phyloP scores from a whole-genome alignment of 495 filamentous ascomycete species.

The Lasiosphaeriaceae sp. region DNA sequence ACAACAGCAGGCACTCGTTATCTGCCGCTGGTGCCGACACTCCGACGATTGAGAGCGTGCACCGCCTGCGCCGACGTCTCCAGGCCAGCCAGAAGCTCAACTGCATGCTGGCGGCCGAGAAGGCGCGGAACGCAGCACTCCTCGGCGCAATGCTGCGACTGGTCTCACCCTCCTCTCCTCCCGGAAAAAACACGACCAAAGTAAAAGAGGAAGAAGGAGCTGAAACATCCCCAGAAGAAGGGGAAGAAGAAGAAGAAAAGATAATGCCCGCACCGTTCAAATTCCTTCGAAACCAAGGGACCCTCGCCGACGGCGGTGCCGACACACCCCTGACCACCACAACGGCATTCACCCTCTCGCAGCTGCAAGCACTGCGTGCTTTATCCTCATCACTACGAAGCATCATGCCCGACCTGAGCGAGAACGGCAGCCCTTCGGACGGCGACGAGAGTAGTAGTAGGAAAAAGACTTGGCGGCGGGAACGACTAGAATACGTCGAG shows the following conservation, averaged over 20 bases:
- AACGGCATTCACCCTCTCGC: constrained; percentile 72
- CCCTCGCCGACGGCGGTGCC: constrained; percentile 37
- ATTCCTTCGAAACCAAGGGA: constrained; percentile 46
- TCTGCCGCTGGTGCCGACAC: constrained; percentile 29
- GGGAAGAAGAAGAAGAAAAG: constrained; percentile 1
- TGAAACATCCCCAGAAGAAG: constrained; percentile 21
- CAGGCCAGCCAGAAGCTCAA: constrained; percentile 80
- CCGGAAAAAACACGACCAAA: background rate
- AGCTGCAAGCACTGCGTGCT: constrained; percentile 71
- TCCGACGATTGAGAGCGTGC: constrained; percentile 63
- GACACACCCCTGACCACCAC: constrained; percentile 63
- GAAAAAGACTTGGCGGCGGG: constrained; percentile 47
- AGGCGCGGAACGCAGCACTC: constrained; percentile 68
- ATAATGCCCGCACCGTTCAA: constrained; percentile 38
- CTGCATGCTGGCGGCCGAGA: constrained; percentile 66
- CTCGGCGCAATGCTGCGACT: constrained; percentile 63
- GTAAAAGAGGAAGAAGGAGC: constrained; percentile 28
- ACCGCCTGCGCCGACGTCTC: constrained; percentile 67
- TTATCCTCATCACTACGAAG: constrained; percentile 61
- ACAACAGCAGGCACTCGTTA: too few species aligned
- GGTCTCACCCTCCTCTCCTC: constrained; percentile 5
- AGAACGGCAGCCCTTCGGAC: constrained; percentile 20
- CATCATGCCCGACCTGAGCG: constrained; percentile 51
- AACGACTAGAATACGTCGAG: constrained; percentile 75
- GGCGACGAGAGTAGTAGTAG: constrained; percentile 10